Evolutionary conservation across 2,329 filamentous ascomycete species (phyloP).

Genomic region (Colletotrichum endophyticum): DNA sequence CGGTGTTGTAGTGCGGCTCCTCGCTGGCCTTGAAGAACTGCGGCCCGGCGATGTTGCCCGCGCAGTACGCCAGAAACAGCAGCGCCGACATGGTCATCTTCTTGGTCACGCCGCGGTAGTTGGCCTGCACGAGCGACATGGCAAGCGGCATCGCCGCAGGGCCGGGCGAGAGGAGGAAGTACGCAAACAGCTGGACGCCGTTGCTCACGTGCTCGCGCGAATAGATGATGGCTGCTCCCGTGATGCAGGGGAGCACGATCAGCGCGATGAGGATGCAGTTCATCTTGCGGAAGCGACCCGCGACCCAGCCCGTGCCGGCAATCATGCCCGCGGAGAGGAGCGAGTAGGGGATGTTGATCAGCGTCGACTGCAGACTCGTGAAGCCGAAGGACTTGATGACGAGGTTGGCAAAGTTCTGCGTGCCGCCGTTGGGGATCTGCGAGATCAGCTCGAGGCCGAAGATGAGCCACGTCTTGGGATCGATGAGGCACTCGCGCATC

Average conservation of each 20-base stretch:
- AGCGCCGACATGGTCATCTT: slow-evolving; percentile 64
- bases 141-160: slow-evolving; percentile 59
- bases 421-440: slow-evolving; percentile 68
- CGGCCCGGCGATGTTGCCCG: slow-evolving; percentile 61
- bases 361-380: slow-evolving; percentile 55
- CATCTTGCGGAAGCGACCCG: slow-evolving; percentile 54
- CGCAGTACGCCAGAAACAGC: slow-evolving; percentile 60
- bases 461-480: slow-evolving; percentile 67
- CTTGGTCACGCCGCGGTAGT: slow-evolving; percentile 63
- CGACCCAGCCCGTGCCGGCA: slow-evolving; percentile 52
- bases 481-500: slow-evolving; percentile 55
- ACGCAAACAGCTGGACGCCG: slow-evolving; percentile 58
- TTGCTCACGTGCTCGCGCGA: slow-evolving; percentile 42
- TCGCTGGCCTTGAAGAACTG: slow-evolving; percentile 58
- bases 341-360: slow-evolving; percentile 65
- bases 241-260: slow-evolving; percentile 55
- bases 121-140: slow-evolving; percentile 60
- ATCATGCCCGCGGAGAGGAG: slow-evolving; percentile 54
- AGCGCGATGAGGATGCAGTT: slow-evolving; percentile 57
- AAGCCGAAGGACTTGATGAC: slow-evolving; percentile 62
- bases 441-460: slow-evolving; percentile 56
- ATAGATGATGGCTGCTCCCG: slow-evolving; percentile 59
- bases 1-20: slow-evolving; percentile 56
- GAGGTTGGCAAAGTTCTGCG: slow-evolving; percentile 63
- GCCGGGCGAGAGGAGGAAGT: slow-evolving; percentile 61